Evolutionary conservation across 2,329 filamentous ascomycete species (phyloP), one percentile per base, ranked within the genome.

Genomic region (Beauveria sp.): DNA sequence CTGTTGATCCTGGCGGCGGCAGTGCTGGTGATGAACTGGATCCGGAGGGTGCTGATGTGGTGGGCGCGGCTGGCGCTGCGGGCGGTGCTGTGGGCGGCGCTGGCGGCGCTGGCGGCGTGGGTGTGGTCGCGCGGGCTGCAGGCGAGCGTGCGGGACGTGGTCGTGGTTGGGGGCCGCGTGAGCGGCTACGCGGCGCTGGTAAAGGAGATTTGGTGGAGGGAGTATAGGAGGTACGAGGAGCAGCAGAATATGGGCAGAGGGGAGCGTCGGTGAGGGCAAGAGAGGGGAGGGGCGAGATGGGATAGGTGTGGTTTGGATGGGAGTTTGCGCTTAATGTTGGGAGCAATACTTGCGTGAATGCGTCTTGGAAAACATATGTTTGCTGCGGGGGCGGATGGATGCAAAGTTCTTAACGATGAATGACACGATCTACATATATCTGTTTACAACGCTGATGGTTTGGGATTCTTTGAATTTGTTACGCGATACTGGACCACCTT

Each of bases 11-110:
- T 75, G 60, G 74, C 87, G 50, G 66, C 86, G 34, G 75, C 86
- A 60, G 73, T 93, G 56, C 78, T 91, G 70, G 71, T 92, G 61
- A 77, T 94, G 65, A 82, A 87, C 70, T 88, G 89, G 76, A 77
- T 91, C 20, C 85, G 86, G 63, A 83, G 90, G 63, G 76, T 91
- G 22, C 79, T 96, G 62, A 77, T 91, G 69, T 96, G 87, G 77
- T 91, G 91, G 85, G 83, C 91, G 57, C 78, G 82, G n/a, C 70
- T 96, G 60, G 79, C 80, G 12, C 72, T 90, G 64, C 76, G 82
- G 26, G 66, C 91, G 47, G 71, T 83, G 2, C 84, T 91, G 64
- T 94, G 86, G 84, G 81, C 80, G 1, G 71, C 76, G 2, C 66
- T 92, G 2, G 75, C 80, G 5, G 77, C 79, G 0, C 47, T 85